These are phyloP conservation scores for Fusarium sp. DNA, from an alignment of 2,329 filamentous ascomycete species.

Conservation along the genomic window DNA sequence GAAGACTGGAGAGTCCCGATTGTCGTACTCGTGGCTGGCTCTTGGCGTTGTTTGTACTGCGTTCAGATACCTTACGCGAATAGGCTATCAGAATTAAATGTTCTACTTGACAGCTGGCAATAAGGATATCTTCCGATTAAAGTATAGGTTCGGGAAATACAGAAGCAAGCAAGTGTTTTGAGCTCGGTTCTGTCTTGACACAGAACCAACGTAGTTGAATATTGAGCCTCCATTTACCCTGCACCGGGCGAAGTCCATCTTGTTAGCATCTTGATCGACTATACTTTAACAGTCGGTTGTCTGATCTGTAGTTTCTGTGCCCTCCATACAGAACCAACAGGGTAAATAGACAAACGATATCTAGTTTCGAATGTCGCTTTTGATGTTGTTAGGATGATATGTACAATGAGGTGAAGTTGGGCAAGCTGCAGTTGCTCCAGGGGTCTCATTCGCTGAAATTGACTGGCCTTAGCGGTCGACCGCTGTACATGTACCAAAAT, in stretches of 20 bases:
- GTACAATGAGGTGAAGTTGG: neutral
- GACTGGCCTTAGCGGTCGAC: neutral
- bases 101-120: neutral
- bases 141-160: neutral
- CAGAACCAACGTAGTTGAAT: neutral
- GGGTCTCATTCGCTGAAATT: neutral
- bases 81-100: conserved; percentile 6
- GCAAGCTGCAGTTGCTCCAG: neutral
- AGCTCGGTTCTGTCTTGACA: neutral
- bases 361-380: too few relatives aligned
- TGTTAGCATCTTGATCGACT: too few relatives aligned
- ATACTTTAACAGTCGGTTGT: neutral
- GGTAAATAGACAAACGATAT: too few relatives aligned
- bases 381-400: neutral
- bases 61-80: neutral
- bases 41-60: conserved; percentile 5
- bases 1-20: conserved; percentile 18
- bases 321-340: too few relatives aligned
- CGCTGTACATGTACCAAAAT: neutral
- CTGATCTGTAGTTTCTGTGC: neutral
- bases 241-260: neutral
- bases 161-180: too few relatives aligned
- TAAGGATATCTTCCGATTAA: too few relatives aligned
- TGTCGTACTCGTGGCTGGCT: conserved; percentile 4
- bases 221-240: neutral